phyloP scores from a whole-genome alignment of 2,329 filamentous ascomycete species.

The Lachnellula hyalina region DNA sequence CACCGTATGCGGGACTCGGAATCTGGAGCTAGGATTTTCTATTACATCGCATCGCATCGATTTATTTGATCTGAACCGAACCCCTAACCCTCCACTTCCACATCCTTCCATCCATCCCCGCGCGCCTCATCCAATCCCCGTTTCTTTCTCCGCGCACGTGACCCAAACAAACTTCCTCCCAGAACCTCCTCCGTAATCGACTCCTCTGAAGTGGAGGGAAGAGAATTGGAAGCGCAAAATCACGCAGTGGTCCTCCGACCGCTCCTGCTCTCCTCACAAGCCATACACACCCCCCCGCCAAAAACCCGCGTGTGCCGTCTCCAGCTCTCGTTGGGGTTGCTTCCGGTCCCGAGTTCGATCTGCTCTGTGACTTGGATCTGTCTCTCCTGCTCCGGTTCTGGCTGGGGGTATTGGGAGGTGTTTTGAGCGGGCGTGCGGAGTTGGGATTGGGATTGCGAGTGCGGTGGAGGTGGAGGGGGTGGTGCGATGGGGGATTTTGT shows the following conservation, averaged over 20 bases:
- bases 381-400: background rate
- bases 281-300: slow-evolving; percentile 28
- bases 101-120: too few relatives aligned
- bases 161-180: too few relatives aligned
- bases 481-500: background rate
- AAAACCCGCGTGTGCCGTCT: slow-evolving; percentile 29
- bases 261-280: slow-evolving; percentile 26
- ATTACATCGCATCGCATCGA: too few relatives aligned
- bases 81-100: too few relatives aligned
- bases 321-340: slow-evolving; percentile 18
- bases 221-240: too few relatives aligned
- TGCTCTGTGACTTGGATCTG: slow-evolving; percentile 20
- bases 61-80: too few relatives aligned
- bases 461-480: background rate
- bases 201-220: too few relatives aligned
- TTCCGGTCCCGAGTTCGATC: slow-evolving; percentile 14
- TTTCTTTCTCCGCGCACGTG: too few relatives aligned
- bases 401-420: background rate
- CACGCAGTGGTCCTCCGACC: slow-evolving; percentile 16
- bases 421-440: background rate
- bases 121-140: too few relatives aligned
- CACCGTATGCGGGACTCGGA: too few relatives aligned
- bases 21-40: too few relatives aligned
- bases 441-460: background rate
- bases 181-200: too few relatives aligned